These are phyloP conservation scores for Herpetomonas muscarum DNA, from an alignment of 208 protist species.

Conservation along the genomic window DNA sequence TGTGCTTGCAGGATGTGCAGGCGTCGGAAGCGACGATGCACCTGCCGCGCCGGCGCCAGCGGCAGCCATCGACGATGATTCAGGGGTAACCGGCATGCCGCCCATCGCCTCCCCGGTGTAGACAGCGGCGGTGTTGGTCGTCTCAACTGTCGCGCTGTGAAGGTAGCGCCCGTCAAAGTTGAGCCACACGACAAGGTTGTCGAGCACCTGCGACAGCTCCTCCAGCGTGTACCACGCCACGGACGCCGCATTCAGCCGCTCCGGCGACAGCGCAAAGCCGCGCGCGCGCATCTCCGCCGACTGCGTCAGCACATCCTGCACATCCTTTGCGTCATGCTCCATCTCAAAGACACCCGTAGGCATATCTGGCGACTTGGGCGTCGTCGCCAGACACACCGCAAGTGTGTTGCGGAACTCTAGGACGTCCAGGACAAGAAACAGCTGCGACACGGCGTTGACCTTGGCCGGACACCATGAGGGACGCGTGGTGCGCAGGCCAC, in stretches of 20 bases:
- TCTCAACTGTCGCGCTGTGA: constrained; percentile 8
- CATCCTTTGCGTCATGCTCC: constrained; percentile 42
- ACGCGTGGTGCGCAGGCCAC: constrained; percentile 15
- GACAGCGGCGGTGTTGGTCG: not conserved
- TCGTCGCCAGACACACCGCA: constrained; percentile 63
- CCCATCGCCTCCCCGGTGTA: not conserved
- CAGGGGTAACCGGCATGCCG: not conserved
- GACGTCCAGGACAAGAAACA: constrained; percentile 66
- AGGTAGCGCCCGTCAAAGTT: constrained; percentile 28
- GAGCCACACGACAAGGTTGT: constrained; percentile 60
- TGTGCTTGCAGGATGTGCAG: not conserved
- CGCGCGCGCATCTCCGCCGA: not conserved
- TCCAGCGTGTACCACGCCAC: constrained; percentile 71
- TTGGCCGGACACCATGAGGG: too few species aligned
- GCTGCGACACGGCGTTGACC: constrained; percentile 22
- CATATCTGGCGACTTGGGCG: constrained; percentile 32
- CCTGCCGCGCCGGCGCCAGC: too few species aligned
- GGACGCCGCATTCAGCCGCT: constrained; percentile 17
- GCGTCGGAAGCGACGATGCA: not conserved
- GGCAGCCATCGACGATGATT: not conserved
- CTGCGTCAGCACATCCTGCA: constrained; percentile 29
- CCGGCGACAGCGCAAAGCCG: not conserved
- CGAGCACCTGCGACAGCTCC: constrained; percentile 52
- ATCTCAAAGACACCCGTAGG: constrained; percentile 33
- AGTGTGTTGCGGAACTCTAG: constrained; percentile 66